Evolutionary conservation across 2,329 filamentous ascomycete genomes (phyloP).

Genomic region (Cladosporium sp.): DNA sequence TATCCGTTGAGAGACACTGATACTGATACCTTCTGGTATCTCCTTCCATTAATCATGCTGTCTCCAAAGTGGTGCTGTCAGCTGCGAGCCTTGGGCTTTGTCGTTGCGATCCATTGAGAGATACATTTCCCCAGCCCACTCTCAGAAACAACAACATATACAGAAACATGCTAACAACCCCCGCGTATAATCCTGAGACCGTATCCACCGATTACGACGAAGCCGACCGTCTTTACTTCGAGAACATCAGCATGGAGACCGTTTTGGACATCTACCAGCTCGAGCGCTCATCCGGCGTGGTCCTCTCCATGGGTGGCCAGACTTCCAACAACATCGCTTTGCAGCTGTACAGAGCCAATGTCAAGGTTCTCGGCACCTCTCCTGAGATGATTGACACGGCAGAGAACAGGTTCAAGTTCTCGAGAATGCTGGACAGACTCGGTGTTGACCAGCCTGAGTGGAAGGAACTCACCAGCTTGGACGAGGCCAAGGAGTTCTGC

Average conservation of each 20-base stretch:
- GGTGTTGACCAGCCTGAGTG: constrained; percentile 93
- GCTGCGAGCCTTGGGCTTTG: too few relatives aligned
- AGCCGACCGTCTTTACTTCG: constrained; percentile 91
- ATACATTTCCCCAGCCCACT: not conserved
- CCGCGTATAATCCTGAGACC: not conserved
- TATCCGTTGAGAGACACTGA: too few relatives aligned
- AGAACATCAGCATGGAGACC: constrained; percentile 87
- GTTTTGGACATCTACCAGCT: constrained; percentile 90
- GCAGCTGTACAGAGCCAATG: constrained; percentile 79
- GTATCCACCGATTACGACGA: constrained; percentile 85
- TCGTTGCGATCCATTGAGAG: not conserved
- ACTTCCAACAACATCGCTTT: constrained; percentile 97
- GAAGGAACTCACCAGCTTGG: constrained; percentile 95
- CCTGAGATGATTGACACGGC: constrained; percentile 98
- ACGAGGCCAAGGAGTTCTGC: constrained; percentile 85
- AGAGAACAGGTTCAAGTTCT: constrained; percentile 96
- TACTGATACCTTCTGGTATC: too few relatives aligned
- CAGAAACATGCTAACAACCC: too few relatives aligned
- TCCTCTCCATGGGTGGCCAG: constrained; percentile 95
- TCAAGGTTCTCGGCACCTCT: constrained; percentile 90
- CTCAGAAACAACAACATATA: not conserved
- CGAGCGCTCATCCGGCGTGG: constrained; percentile 76
- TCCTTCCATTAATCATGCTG: too few relatives aligned
- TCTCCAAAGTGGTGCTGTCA: too few relatives aligned
- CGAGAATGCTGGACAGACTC: constrained; percentile 89